These are phyloP conservation scores for Arctium lappa DNA, from an alignment of 129 eudicot genomes.

Conservation along the genomic window DNA sequence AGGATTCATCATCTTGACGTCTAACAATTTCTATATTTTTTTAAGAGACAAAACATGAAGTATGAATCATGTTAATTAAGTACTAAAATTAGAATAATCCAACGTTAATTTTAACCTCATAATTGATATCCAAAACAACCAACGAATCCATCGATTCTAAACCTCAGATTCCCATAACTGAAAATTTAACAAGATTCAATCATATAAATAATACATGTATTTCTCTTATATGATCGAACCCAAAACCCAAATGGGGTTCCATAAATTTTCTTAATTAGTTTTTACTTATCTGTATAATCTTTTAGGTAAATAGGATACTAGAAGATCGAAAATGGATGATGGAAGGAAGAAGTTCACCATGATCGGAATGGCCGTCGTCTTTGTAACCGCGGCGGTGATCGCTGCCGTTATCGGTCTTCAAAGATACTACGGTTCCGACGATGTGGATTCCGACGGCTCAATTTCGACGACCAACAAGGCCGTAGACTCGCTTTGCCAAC, in stretches of 20 bases:
- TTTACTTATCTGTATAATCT: neutral
- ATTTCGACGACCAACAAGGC: constrained; percentile 43
- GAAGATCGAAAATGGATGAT: constrained; percentile 27
- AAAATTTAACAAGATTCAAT: constrained; percentile 6
- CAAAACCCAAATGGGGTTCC: constrained; percentile 16
- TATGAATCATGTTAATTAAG: too few relatives aligned
- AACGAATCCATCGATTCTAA: constrained; percentile 3
- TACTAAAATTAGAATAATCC: neutral
- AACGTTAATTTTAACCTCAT: neutral
- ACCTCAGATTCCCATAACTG: constrained; percentile 6
- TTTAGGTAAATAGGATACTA: neutral
- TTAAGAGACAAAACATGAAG: too few relatives aligned
- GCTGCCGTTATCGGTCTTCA: constrained; percentile 31
- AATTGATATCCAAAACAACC: neutral
- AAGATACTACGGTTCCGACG: neutral
- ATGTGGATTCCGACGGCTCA: neutral
- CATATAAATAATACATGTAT: neutral
- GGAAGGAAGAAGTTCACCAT: constrained; percentile 31
- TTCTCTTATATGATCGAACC: constrained; percentile 1
- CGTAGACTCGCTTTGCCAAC: constrained; percentile 46
- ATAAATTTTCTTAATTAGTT: neutral
- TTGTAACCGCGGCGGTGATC: constrained; percentile 44
- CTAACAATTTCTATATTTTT: too few relatives aligned
- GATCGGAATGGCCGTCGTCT: constrained; percentile 37
- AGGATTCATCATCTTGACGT: too few relatives aligned